Conservation (phyloP, 1,284 basidiomycete genomes). For the Irpex lacteus region DNA sequence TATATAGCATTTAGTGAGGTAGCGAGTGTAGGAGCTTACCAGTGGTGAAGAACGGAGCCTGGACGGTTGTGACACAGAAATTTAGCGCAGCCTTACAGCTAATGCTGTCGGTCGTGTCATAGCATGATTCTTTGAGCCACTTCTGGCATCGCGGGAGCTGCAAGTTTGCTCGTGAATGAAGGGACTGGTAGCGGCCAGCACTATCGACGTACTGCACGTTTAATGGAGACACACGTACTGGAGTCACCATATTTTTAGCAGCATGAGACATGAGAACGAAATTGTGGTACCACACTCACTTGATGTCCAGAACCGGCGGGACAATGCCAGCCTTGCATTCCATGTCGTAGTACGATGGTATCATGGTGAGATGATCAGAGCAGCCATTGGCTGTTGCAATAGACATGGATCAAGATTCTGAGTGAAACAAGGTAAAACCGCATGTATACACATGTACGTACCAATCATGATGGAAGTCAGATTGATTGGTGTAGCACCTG, state of each 20-base stretch:
- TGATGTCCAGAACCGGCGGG: constrained; percentile 11
- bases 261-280: neutral
- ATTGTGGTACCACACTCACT: constrained; percentile 1
- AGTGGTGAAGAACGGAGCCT: constrained; percentile 12
- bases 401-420: neutral
- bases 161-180: neutral
- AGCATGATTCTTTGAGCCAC: constrained; percentile 27
- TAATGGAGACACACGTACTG: constrained; percentile 13
- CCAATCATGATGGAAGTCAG: constrained; percentile 77
- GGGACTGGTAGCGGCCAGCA: neutral
- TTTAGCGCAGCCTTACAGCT: constrained; percentile 36
- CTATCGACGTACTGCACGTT: constrained; percentile 9
- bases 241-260: neutral
- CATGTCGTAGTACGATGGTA: constrained; percentile 19
- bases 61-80: constrained; percentile 33
- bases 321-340: constrained; percentile 13
- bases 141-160: constrained; percentile 30
- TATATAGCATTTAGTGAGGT: too few species aligned
- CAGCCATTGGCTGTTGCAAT: constrained; percentile 16
- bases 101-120: constrained; percentile 35
- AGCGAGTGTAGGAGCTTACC: neutral
- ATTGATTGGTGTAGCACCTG: constrained; percentile 69
- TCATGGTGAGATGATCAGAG: constrained; percentile 14
- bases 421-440: neutral
- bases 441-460: constrained; percentile 23